These are phyloP conservation scores for Petasospora fabianii DNA, from an alignment of 1,139 yeast genomes.

Conservation along the genomic window DNA sequence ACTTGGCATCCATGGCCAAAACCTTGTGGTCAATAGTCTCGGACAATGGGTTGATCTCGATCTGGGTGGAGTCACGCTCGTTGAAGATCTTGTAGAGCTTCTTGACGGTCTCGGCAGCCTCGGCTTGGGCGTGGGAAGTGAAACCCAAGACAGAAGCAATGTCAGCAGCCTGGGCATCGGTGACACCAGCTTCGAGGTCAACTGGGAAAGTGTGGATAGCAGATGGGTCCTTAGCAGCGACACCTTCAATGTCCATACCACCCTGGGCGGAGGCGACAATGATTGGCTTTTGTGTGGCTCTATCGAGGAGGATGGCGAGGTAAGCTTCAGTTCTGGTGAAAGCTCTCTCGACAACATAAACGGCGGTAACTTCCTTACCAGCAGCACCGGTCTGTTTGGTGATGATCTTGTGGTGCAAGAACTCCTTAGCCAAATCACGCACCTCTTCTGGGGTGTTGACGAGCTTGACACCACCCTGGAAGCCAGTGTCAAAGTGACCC, in stretches of 20 bases:
- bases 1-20: conserved; percentile 98
- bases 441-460: conserved; percentile 87
- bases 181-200: conserved; percentile 74
- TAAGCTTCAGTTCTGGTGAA: conserved; percentile 94
- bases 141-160: conserved; percentile 82
- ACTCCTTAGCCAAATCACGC: conserved; percentile 76
- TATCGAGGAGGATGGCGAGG: conserved; percentile 91
- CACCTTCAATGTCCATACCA: conserved; percentile 99
- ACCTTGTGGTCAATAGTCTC: conserved; percentile 90
- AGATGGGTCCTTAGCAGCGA: conserved; percentile 86
- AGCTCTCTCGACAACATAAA: conserved; percentile 92
- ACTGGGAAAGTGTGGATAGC: conserved; percentile 90
- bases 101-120: conserved; percentile 84
- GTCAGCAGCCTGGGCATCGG: conserved; percentile 69
- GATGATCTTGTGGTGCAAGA: conserved; percentile 89
- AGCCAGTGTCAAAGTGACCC: conserved; percentile 94
- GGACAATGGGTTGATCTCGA: conserved; percentile 96
- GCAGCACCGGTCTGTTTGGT: conserved; percentile 98
- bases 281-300: conserved; percentile 84
- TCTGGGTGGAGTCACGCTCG: conserved; percentile 95
- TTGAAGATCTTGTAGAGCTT: conserved; percentile 83
- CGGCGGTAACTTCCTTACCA: conserved; percentile 97
- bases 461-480: conserved; percentile 95
- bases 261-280: conserved; percentile 97
- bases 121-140: conserved; percentile 71